Evolutionary conservation across 176 grass and related monocot species (phyloP).

Genomic region (Avena eriantha): DNA sequence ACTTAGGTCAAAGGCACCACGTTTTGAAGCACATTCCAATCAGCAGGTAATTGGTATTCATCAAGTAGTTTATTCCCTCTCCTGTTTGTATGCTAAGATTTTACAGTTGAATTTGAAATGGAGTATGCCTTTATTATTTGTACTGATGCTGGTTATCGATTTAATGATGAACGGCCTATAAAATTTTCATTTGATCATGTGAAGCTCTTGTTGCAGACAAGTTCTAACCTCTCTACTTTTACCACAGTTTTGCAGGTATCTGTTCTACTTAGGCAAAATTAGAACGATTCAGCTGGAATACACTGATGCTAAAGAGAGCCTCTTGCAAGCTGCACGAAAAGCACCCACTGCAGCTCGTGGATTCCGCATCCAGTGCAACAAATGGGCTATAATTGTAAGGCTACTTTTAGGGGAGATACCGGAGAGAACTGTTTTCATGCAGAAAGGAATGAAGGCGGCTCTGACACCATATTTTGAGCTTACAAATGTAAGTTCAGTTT

Average conservation of each 20-base stretch:
- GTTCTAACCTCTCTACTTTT: constrained; percentile 27
- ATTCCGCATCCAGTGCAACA: constrained; percentile 84
- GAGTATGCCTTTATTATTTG: constrained; percentile 14
- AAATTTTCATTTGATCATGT: constrained; percentile 24
- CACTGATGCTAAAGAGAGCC: constrained; percentile 90
- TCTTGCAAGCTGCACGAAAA: constrained; percentile 86
- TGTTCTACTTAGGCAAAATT: constrained; percentile 92
- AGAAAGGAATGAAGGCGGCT: constrained; percentile 88
- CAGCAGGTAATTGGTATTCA: constrained; percentile 64
- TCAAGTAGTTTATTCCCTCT: constrained; percentile 35
- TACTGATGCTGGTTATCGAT: not conserved
- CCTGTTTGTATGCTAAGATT: not conserved
- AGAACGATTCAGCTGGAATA: constrained; percentile 92
- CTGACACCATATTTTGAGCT: constrained; percentile 86
- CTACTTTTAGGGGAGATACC: constrained; percentile 79
- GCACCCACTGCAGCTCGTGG: constrained; percentile 72
- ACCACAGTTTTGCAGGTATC: constrained; percentile 79
- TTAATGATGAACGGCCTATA: not conserved
- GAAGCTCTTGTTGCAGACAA: not conserved
- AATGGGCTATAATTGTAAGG: constrained; percentile 81
- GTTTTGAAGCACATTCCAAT: constrained; percentile 95
- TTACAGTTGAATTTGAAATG: not conserved
- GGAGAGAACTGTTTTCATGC: constrained; percentile 89
- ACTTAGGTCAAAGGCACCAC: constrained; percentile 89
- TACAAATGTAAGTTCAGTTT: constrained; percentile 63